Percentiles rank a stretch among this genome's conserved stretches.
Conservation (phyloP, 192 early-diverging fungal species). For the Umbelopsis sp. region DNA sequence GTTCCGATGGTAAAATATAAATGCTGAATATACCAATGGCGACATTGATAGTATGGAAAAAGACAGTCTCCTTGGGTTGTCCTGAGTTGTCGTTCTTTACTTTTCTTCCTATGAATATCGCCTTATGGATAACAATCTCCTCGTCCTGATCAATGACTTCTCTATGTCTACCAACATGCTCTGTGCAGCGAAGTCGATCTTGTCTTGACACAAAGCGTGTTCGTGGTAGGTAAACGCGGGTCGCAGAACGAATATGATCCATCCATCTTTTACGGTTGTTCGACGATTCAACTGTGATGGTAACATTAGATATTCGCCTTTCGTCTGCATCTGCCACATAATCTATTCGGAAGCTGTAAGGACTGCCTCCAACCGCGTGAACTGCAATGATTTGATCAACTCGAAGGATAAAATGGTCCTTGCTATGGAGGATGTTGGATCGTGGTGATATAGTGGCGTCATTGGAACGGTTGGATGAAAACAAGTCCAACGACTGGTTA, state of each 20-base stretch:
- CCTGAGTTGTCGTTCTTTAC: neutral
- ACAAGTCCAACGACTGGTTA: constrained; percentile 25
- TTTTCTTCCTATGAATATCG: constrained; percentile 21
- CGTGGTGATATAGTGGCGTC: neutral
- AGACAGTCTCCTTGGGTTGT: constrained; percentile 21
- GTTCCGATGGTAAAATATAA: constrained; percentile 24
- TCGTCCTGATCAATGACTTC: constrained; percentile 21
- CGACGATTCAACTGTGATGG: constrained; percentile 12
- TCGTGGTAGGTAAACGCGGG: neutral
- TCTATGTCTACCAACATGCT: constrained; percentile 27
- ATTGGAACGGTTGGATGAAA: constrained; percentile 7
- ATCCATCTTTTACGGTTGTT: constrained; percentile 30
- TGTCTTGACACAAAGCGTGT: constrained; percentile 11
- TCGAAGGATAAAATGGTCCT: constrained; percentile 8
- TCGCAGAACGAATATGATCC: constrained; percentile 17
- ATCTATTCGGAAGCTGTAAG: constrained; percentile 32
- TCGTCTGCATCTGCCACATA: constrained; percentile 20
- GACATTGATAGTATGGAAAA: constrained; percentile 20
- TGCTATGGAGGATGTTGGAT: neutral
- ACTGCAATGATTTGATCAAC: constrained; percentile 24
- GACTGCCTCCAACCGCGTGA: constrained; percentile 9
- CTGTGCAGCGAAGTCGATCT: constrained; percentile 10
- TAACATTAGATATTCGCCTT: neutral
- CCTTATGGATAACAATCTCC: constrained; percentile 29
- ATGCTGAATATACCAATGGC: constrained; percentile 36